Conservation (phyloP, 2,329 filamentous ascomycete species). For the Aspergillus neoniger region DNA sequence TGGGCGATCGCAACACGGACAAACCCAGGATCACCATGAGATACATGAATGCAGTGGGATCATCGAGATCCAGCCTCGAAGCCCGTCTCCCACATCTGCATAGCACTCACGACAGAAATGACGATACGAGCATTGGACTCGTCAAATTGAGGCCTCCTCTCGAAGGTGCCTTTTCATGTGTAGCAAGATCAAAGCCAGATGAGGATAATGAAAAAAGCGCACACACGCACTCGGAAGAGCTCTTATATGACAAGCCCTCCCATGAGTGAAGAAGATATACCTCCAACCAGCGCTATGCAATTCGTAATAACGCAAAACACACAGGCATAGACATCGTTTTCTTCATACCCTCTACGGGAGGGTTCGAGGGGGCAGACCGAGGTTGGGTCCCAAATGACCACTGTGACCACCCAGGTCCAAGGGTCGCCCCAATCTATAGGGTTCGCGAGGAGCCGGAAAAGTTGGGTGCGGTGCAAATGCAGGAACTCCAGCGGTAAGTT, state of each 20-base stretch:
- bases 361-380: slow-evolving; percentile 40
- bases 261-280: slow-evolving; percentile 38
- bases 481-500: slow-evolving; percentile 50
- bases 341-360: slow-evolving; percentile 31
- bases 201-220: slow-evolving; percentile 13
- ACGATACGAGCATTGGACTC: slow-evolving; percentile 10
- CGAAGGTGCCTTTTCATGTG: not conserved
- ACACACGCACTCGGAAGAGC: slow-evolving; percentile 19
- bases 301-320: slow-evolving; percentile 33
- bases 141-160: slow-evolving; percentile 5
- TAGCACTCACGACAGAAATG: slow-evolving; percentile 16
- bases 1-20: slow-evolving; percentile 70
- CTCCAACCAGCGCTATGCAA: slow-evolving; percentile 44
- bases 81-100: slow-evolving; percentile 11
- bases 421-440: slow-evolving; percentile 36
- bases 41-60: slow-evolving; percentile 14
- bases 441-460: slow-evolving; percentile 37
- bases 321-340: slow-evolving; percentile 26
- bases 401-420: slow-evolving; percentile 34
- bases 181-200: slow-evolving; percentile 4
- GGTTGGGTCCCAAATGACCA: slow-evolving; percentile 33
- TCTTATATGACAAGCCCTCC: slow-evolving; percentile 33
- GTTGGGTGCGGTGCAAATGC: slow-evolving; percentile 44
- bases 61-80: slow-evolving; percentile 37
- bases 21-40: slow-evolving; percentile 24